phyloP scores from a whole-genome alignment of 1,139 yeast genomes.

The Zygosaccharomyces sapae region DNA sequence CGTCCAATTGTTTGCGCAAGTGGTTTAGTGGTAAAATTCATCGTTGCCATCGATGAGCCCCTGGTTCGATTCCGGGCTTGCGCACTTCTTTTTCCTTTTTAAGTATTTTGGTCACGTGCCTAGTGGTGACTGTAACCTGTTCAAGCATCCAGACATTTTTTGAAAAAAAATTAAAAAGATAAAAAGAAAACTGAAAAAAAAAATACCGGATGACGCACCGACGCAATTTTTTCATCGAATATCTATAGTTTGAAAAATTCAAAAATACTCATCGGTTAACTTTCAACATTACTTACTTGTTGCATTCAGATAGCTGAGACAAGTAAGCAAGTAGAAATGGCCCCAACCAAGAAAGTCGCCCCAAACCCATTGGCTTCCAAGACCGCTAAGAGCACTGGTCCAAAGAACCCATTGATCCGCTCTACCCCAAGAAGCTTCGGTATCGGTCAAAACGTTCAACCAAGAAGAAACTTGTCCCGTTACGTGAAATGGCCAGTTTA shows the following conservation, averaged over 20 bases:
- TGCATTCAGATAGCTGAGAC: neutral
- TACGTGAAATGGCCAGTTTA: constrained; percentile 98
- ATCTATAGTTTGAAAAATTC: neutral
- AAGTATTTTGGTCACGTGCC: neutral
- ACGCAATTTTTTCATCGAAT: constrained; percentile 1
- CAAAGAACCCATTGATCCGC: constrained; percentile 75
- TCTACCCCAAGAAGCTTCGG: constrained; percentile 92
- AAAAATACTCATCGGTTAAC: neutral
- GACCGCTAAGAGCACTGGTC: constrained; percentile 42
- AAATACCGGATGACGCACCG: neutral
- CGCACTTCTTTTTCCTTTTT: neutral
- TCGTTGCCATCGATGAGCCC: constrained; percentile 3
- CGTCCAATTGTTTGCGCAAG: neutral
- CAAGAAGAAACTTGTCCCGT: constrained; percentile 92
- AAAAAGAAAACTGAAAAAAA: neutral
- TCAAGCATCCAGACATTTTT: neutral
- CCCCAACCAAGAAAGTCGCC: constrained; percentile 81
- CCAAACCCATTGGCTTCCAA: constrained; percentile 75
- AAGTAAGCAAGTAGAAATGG: constrained; percentile 39
- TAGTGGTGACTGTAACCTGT: neutral
- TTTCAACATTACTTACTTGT: neutral
- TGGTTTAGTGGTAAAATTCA: constrained; percentile 2
- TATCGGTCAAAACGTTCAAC: constrained; percentile 92
- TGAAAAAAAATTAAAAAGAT: too few relatives aligned
- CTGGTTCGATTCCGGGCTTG: constrained; percentile 3